Evolutionary conservation across 305 asterid species (phyloP), one percentile per base, ranked within the genome.

Genomic region (Plantago coronopus): DNA sequence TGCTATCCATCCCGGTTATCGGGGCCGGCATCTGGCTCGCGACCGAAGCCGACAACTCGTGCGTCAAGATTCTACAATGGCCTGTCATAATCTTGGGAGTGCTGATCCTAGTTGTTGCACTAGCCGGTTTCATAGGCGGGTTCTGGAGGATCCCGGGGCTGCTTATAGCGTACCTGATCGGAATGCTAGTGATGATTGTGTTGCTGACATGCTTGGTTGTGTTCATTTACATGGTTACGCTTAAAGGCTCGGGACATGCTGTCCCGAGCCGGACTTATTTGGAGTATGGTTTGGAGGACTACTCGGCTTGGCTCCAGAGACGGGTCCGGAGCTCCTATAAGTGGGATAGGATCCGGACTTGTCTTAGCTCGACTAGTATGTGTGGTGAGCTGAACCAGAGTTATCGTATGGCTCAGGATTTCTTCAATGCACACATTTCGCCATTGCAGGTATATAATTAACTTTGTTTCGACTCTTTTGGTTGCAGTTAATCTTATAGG

Each of bases 1-100:
- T 89, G 44, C 77, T 86, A 5, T 89, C 97, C 5, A 71, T 89
- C 48, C 97, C 95, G 2, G 61, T 89, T 3, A 89, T 89, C 23
- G 95, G 95, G 17, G 75, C 95, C 19, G 97, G 95, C 3, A 85
- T 89, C 34, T 87, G 95, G 97, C 90, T 89, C 0, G 62, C 94
- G 16, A 81, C 88, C 3, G 76, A 76, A 53, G 72, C 80, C 0
- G 95, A 83, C 70, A 87, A 89, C 69, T 77, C 97, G 0, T 89
- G 95, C 29, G 83, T 89, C 7, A 84, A 75, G 61, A 60, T 87
- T 63, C 81, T 89, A 0, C 90, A 87, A 43, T 83, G 91, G 94
- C 91, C 97, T 16, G 93, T 89, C 4, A 84, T 89, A 29, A 62
- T 87, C 8, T 70, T 89, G 12, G 97, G 97, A 7, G 71, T 89